phyloP scores from a whole-genome alignment of 2,329 filamentous ascomycete species.

The Colletotrichum tanaceti region DNA sequence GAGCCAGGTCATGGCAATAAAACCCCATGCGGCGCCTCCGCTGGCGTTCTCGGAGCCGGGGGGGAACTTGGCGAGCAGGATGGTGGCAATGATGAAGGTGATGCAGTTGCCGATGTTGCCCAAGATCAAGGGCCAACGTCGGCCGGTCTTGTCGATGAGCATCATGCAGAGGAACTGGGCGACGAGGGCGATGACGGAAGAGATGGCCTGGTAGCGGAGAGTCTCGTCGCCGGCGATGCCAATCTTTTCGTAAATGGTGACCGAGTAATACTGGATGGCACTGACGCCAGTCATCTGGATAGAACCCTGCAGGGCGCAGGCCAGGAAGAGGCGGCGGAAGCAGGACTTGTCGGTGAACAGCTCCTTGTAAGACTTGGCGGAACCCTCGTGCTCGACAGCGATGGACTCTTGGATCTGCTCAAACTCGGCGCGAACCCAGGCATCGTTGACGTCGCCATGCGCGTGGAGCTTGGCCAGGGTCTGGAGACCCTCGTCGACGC shows the following conservation, averaged over 20 bases:
- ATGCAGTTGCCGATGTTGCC: constrained; percentile 79
- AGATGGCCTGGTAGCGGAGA: constrained; percentile 81
- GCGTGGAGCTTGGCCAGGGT: constrained; percentile 78
- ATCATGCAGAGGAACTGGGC: constrained; percentile 76
- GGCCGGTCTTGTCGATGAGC: constrained; percentile 76
- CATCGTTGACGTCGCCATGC: constrained; percentile 72
- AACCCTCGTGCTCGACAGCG: constrained; percentile 73
- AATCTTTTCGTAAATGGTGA: constrained; percentile 74
- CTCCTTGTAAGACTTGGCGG: constrained; percentile 77
- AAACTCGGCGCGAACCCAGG: constrained; percentile 79
- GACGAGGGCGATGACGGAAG: constrained; percentile 75
- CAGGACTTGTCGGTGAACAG: constrained; percentile 71
- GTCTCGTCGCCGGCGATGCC: constrained; percentile 74
- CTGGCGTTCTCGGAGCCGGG: constrained; percentile 59
- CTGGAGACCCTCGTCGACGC: constrained; percentile 71
- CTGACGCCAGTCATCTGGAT: constrained; percentile 45
- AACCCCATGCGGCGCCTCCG: constrained; percentile 71
- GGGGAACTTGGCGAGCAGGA: constrained; percentile 67
- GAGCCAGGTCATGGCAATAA: constrained; percentile 79
- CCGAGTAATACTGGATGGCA: constrained; percentile 81
- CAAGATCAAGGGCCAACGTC: constrained; percentile 76
- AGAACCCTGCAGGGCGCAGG: constrained; percentile 58
- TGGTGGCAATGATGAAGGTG: constrained; percentile 76
- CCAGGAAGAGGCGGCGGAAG: constrained; percentile 78
- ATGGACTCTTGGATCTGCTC: constrained; percentile 76